These are phyloP conservation scores for Aspergillus indologenus DNA, from an alignment of 495 filamentous ascomycete species.

Conservation along the genomic window DNA sequence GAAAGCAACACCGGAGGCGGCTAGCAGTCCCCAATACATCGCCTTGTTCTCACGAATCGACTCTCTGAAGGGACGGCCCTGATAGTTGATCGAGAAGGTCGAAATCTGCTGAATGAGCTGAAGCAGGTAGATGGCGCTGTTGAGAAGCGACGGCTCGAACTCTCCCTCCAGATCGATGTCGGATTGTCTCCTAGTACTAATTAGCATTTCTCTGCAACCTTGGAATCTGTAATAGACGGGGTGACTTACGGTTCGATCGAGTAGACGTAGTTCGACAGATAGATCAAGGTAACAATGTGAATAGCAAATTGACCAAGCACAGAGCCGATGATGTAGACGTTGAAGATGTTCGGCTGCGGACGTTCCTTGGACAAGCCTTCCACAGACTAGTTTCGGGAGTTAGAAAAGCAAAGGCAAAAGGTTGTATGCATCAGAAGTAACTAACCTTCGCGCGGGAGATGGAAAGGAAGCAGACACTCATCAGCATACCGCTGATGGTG, in stretches of 20 bases:
- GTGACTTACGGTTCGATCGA: conserved; percentile 70
- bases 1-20: conserved; percentile 86
- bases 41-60: conserved; percentile 90
- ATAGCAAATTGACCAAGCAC: conserved; percentile 97
- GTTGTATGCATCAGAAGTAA: conserved; percentile 1
- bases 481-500: conserved; percentile 98
- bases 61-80: conserved; percentile 96
- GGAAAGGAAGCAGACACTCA: conserved; percentile 98
- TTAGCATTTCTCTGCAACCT: conserved; percentile 6
- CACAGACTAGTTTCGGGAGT: conserved; percentile 59
- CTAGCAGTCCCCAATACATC: conserved; percentile 96
- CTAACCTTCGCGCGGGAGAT: conserved; percentile 86
- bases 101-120: conserved; percentile 99
- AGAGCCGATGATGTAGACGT: conserved; percentile 96
- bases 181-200: conserved; percentile 56
- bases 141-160: conserved; percentile 90
- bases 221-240: neutral
- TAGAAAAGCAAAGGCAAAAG: too few species aligned
- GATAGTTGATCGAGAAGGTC: conserved; percentile 99
- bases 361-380: conserved; percentile 95
- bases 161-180: conserved; percentile 91
- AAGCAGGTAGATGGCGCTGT: conserved; percentile 94
- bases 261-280: conserved; percentile 87
- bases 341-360: conserved; percentile 98
- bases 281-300: conserved; percentile 91